Percentiles rank a stretch among this genome's conserved stretches.
phyloP scores from a whole-genome alignment of 768 basidiomycete genomes.

The Termitomyces sp. region DNA sequence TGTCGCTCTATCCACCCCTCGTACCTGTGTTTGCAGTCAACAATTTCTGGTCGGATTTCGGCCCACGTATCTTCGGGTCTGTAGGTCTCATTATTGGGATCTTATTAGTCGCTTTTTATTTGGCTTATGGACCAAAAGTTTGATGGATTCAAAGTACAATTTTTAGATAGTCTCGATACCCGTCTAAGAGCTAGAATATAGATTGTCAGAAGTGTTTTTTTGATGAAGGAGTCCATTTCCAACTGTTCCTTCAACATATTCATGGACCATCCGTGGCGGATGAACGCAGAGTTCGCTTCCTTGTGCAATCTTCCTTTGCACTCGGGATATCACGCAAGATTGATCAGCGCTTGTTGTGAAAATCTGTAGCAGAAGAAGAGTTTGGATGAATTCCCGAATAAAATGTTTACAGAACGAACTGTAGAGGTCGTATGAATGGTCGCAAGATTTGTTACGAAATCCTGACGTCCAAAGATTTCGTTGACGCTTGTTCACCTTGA shows the following conservation, averaged over 20 bases:
- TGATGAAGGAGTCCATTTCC: not conserved
- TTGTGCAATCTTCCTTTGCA: not conserved
- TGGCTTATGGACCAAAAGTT: not conserved
- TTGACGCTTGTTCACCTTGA: not conserved
- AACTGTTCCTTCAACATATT: not conserved
- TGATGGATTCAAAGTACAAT: not conserved
- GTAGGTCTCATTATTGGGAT: conserved; percentile 16
- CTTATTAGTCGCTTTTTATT: conserved; percentile 3
- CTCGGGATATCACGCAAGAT: not conserved
- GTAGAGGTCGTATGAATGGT: not conserved
- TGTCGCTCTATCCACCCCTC: conserved; percentile 52
- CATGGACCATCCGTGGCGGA: not conserved
- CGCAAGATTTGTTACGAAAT: not conserved
- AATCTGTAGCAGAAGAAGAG: not conserved
- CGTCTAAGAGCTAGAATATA: too few species aligned
- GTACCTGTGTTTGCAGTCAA: conserved; percentile 50
- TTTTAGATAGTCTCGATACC: not conserved
- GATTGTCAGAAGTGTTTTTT: too few species aligned
- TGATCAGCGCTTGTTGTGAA: not conserved
- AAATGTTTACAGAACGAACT: too few species aligned
- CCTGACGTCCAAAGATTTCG: not conserved
- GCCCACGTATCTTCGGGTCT: conserved; percentile 17
- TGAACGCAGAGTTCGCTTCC: not conserved
- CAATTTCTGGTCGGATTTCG: conserved; percentile 59
- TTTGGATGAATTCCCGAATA: too few species aligned